Percentiles rank a stretch among this genome's conserved stretches.
Evolutionary conservation across 306 rosid genomes (phyloP).

Genomic region (Trifolium dubium): DNA sequence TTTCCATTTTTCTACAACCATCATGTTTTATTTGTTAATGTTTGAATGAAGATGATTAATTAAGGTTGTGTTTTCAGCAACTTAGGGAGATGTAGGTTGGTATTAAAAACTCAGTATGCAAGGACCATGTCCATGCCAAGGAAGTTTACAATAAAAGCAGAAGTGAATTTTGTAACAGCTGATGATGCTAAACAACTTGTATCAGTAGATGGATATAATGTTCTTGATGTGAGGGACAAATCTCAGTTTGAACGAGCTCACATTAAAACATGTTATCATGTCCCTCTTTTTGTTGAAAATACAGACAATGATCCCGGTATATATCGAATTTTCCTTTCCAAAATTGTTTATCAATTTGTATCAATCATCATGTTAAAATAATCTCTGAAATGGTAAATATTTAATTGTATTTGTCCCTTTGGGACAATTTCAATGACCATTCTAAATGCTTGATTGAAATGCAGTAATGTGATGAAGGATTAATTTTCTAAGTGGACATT

Average conservation of each 20-base stretch:
- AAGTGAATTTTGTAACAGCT: constrained; percentile 69
- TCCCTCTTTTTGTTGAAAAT: constrained; percentile 87
- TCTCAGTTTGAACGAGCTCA: constrained; percentile 80
- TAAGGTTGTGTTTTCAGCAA: constrained; percentile 68
- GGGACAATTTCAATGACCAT: not conserved
- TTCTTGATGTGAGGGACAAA: constrained; percentile 85
- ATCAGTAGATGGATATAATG: constrained; percentile 65
- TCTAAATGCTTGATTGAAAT: not conserved
- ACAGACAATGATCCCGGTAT: constrained; percentile 80
- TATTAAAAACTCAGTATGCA: constrained; percentile 58
- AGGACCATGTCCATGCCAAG: constrained; percentile 48
- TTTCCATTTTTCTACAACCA: constrained; percentile 14
- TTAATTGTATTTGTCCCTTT: not conserved
- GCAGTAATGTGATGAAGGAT: not conserved
- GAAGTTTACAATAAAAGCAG: constrained; percentile 61
- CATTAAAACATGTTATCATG: constrained; percentile 80
- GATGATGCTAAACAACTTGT: constrained; percentile 80
- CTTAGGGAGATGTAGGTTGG: constrained; percentile 62
- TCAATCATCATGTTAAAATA: too few species aligned
- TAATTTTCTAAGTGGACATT: not conserved
- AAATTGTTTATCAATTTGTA: not conserved
- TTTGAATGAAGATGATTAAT: constrained; percentile 39
- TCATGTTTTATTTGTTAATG: constrained; percentile 31
- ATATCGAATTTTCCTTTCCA: constrained; percentile 45
- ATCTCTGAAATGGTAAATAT: not conserved